Percentiles rank a stretch among this genome's conserved stretches.
These are phyloP conservation scores for Luffa acutangula DNA, from an alignment of 306 rosid species.

Conservation along the genomic window DNA sequence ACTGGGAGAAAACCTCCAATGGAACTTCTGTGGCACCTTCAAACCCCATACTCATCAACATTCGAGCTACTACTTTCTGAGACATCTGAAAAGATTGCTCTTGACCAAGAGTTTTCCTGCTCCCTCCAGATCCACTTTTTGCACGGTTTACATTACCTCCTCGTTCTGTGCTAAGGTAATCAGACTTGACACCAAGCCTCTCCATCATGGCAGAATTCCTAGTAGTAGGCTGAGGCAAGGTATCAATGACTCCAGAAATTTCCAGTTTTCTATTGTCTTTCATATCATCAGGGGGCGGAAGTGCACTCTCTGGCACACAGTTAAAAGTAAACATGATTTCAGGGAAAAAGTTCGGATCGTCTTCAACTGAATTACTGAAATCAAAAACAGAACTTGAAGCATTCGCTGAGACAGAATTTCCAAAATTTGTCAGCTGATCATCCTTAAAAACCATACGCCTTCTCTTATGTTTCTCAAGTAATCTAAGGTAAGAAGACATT, in stretches of 20 bases:
- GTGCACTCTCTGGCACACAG: constrained; percentile 84
- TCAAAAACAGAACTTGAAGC: constrained; percentile 30
- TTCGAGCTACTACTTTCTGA: constrained; percentile 53
- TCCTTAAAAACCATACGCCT: constrained; percentile 54
- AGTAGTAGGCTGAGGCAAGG: constrained; percentile 46
- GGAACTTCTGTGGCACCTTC: constrained; percentile 79
- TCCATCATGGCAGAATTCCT: constrained; percentile 67
- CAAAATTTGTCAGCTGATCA: constrained; percentile 36
- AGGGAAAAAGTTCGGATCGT: constrained; percentile 45
- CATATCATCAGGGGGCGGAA: constrained; percentile 31
- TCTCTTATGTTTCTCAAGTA: constrained; percentile 43
- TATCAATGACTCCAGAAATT: constrained; percentile 58
- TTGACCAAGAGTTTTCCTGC: constrained; percentile 35
- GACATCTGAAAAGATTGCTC: constrained; percentile 61
- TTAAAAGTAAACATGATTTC: constrained; percentile 56
- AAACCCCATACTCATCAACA: constrained; percentile 53
- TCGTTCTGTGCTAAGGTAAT: constrained; percentile 41
- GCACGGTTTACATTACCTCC: constrained; percentile 45
- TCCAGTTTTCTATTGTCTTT: constrained; percentile 37
- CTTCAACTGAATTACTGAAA: constrained; percentile 34
- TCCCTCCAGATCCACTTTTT: constrained; percentile 40
- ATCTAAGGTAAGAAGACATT: constrained; percentile 52
- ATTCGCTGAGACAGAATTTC: constrained; percentile 26
- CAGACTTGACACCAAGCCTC: constrained; percentile 67
- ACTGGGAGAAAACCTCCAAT: constrained; percentile 64